phyloP scores from a whole-genome alignment of 495 filamentous ascomycete species.

The Pseudoneurospora amorphoporcata region DNA sequence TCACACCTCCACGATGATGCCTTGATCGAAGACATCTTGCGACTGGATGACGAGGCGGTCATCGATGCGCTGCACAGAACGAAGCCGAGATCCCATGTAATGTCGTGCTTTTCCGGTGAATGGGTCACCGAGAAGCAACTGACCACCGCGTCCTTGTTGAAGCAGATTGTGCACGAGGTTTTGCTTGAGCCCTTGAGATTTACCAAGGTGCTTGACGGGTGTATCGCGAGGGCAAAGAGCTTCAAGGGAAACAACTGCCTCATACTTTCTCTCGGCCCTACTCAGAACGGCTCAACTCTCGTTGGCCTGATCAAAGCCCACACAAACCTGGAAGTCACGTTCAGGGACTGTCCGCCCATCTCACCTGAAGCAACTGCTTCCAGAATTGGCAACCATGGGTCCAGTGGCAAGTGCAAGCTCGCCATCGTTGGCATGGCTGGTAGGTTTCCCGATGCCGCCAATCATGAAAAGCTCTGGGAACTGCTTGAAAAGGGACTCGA shows the following conservation, averaged over 20 bases:
- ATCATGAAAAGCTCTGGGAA: constrained; percentile 60
- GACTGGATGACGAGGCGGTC: constrained; percentile 27
- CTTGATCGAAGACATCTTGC: constrained; percentile 52
- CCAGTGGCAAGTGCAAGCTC: constrained; percentile 34
- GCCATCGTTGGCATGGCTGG: constrained; percentile 73
- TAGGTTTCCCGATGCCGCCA: constrained; percentile 59
- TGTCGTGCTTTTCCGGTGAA: constrained; percentile 47
- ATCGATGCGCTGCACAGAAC: constrained; percentile 33
- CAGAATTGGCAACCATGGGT: constrained; percentile 34
- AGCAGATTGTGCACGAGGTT: constrained; percentile 46
- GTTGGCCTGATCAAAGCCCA: constrained; percentile 28
- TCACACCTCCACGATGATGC: constrained; percentile 53
- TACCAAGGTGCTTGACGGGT: constrained; percentile 47
- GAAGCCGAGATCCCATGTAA: constrained; percentile 42
- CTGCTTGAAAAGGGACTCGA: constrained; percentile 56
- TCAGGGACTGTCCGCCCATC: constrained; percentile 25
- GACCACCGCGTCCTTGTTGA: constrained; percentile 41
- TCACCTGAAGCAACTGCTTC: constrained; percentile 21
- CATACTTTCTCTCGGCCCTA: constrained; percentile 46
- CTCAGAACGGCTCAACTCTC: constrained; percentile 34
- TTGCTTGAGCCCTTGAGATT: constrained; percentile 48
- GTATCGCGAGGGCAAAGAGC: constrained; percentile 29
- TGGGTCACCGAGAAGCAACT: constrained; percentile 25
- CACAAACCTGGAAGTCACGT: constrained; percentile 30
- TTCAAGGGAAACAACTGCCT: constrained; percentile 33